phyloP scores from a whole-genome alignment of 441 rosid species.

The Adansonia madagascariensis region DNA sequence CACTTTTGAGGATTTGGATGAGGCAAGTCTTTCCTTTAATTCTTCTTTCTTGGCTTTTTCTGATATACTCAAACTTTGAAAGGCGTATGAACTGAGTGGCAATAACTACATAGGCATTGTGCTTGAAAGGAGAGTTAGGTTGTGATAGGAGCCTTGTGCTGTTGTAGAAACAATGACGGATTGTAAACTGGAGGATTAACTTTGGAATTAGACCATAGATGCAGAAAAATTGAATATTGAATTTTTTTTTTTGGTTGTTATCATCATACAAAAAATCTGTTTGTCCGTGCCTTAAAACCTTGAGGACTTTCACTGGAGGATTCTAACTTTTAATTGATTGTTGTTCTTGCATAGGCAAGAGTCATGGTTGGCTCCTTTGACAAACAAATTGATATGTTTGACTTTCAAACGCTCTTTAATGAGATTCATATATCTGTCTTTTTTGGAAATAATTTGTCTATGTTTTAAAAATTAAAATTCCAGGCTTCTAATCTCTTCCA shows the following conservation, averaged over 20 bases:
- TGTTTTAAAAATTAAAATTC: not conserved
- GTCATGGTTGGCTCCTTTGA: not conserved
- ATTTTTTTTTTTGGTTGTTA: not conserved
- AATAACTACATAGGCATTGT: not conserved
- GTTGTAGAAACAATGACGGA: not conserved
- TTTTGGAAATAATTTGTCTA: not conserved
- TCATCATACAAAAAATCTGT: not conserved
- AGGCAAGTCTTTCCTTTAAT: conserved; percentile 49
- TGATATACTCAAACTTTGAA: not conserved
- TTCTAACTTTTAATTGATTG: not conserved
- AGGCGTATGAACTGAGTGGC: not conserved
- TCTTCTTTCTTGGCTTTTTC: not conserved
- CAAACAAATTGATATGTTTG: not conserved
- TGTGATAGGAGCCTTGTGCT: not conserved
- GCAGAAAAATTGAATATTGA: not conserved
- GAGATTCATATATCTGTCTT: not conserved
- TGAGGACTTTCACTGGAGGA: conserved; percentile 2
- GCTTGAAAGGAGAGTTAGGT: not conserved
- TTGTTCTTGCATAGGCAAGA: not conserved
- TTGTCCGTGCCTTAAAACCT: not conserved
- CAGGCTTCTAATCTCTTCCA: not conserved
- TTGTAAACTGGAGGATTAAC: not conserved
- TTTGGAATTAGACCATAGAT: conserved; percentile 1
- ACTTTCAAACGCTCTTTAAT: not conserved
- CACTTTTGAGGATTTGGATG: conserved; percentile 97